Percentiles rank a stretch among this genome's conserved stretches.
Evolutionary conservation across 78 protist species (phyloP).

Genomic region (Goniomonas avonlea): DNA sequence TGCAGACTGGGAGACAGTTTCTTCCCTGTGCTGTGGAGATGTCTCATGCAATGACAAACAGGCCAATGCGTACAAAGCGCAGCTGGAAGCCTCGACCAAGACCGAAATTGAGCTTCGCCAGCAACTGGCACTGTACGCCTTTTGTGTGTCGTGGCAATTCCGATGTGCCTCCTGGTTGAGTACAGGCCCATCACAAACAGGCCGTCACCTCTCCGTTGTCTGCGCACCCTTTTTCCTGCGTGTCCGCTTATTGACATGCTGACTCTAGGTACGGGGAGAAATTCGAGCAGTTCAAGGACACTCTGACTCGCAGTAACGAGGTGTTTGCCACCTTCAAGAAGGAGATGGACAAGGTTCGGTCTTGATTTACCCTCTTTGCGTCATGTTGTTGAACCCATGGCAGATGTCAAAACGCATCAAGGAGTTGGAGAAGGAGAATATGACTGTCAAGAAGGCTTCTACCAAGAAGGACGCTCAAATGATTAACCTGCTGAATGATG

Average conservation of each 20-base stretch:
- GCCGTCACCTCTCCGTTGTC: too few species aligned
- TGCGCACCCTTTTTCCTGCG: too few species aligned
- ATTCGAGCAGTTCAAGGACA: slow-evolving; percentile 28
- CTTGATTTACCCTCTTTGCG: not conserved
- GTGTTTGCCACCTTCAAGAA: slow-evolving; percentile 24
- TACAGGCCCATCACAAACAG: too few species aligned
- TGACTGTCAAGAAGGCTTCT: not conserved
- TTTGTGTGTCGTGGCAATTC: too few species aligned
- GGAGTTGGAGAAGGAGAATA: slow-evolving; percentile 13
- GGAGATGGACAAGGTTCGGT: slow-evolving; percentile 8
- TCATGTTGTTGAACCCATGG: too few species aligned
- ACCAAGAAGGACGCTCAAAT: not conserved
- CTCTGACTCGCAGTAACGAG: slow-evolving; percentile 17
- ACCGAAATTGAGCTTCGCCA: not conserved
- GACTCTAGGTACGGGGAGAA: slow-evolving; percentile 18
- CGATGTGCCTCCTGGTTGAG: too few species aligned
- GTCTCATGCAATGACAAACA: too few species aligned
- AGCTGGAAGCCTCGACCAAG: not conserved
- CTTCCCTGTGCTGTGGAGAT: too few species aligned
- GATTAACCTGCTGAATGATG: not conserved
- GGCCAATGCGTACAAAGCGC: not conserved
- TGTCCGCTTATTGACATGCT: too few species aligned
- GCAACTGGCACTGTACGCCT: not conserved
- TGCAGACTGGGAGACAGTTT: too few species aligned
- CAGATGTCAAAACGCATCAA: not conserved